Base-by-base conservation (phyloP, 371 early-diverging fungal species). In the Capillidium rhysosporum region DNA sequence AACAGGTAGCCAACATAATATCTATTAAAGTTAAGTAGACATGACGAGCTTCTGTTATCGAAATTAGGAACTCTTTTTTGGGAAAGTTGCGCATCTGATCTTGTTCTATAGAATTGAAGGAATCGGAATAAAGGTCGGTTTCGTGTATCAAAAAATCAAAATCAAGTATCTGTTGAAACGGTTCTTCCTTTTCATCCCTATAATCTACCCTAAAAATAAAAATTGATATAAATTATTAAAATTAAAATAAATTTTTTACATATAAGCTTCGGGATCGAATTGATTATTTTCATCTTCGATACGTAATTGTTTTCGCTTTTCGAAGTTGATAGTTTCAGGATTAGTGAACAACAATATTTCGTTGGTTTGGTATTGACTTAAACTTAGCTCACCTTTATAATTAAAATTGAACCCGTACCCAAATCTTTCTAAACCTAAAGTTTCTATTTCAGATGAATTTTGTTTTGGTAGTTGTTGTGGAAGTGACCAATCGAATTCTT, bases 211-310 rank as follows among this genome's bases (percentile, higher is more conserved):
- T 79, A 57, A 3, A 23, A 2, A 40, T 46, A 24, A n/a, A n/a
- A n/a, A n/a, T n/a, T n/a, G n/a, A n/a, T n/a, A n/a, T n/a, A n/a
- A n/a, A n/a, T n/a, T n/a, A n/a, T n/a, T n/a, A n/a, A n/a, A n/a
- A n/a, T n/a, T n/a, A n/a, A n/a, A n/a, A n/a, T n/a, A n/a, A n/a
- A n/a, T n/a, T n/a, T n/a, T n/a, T 59, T 63, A 75, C 77, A 89
- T 81, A 61, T 92, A 96, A 59, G 92, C 75, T 40, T 91, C 93
- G 38, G 80, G 83, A 61, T 92, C 86, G 70, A 96, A 94, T 46
- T 82, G 80, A 16, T 57, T 63, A 52, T 92, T 76, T 57, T 93
- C 94, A 0, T 62, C 56, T 8, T 69, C 70, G 1, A 81, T 59
- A 25, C 92, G 68, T 20, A 71, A 68, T 23, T 68, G 58, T 20